A percentile compares a stretch with the other conserved stretches of the same genome.
Evolutionary conservation across 495 filamentous ascomycete genomes (phyloP).

Genomic region (Aspergillus bertholletiae): DNA sequence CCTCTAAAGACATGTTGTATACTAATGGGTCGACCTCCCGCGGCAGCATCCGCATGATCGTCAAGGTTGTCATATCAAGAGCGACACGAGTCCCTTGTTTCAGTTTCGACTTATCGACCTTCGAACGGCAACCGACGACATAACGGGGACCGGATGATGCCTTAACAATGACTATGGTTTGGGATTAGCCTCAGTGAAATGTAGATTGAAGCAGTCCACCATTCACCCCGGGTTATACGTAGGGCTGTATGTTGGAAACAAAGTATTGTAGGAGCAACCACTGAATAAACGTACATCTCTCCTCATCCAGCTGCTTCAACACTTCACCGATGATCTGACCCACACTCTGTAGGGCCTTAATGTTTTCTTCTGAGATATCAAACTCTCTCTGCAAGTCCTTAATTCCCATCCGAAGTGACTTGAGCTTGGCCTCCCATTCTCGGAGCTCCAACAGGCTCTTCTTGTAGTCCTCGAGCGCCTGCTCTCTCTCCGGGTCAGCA

Average conservation of each 20-base stretch:
- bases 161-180: slow-evolving; percentile 65
- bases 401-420: slow-evolving; percentile 85
- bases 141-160: slow-evolving; percentile 97
- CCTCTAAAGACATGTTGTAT: slow-evolving; percentile 99
- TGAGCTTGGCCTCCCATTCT: slow-evolving; percentile 98
- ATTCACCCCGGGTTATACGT: not conserved
- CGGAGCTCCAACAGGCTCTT: slow-evolving; percentile 90
- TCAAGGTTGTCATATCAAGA: slow-evolving; percentile 99
- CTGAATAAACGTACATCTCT: slow-evolving; percentile 70
- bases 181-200: slow-evolving; percentile 11
- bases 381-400: slow-evolving; percentile 93
- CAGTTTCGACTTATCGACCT: slow-evolving; percentile 93
- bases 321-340: slow-evolving; percentile 99
- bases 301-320: slow-evolving; percentile 96
- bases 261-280: not conserved
- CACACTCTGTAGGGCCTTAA: slow-evolving; percentile 98
- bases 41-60: slow-evolving; percentile 99
- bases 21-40: slow-evolving; percentile 98
- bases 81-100: slow-evolving; percentile 98
- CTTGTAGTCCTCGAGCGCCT: slow-evolving; percentile 86
- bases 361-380: slow-evolving; percentile 97
- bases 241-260: not conserved
- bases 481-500: slow-evolving; percentile 65
- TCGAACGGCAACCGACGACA: slow-evolving; percentile 96
- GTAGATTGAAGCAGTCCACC: not conserved